Evolutionary conservation across 345 rosid species (phyloP).

Genomic region (Sonneratia caseolaris): DNA sequence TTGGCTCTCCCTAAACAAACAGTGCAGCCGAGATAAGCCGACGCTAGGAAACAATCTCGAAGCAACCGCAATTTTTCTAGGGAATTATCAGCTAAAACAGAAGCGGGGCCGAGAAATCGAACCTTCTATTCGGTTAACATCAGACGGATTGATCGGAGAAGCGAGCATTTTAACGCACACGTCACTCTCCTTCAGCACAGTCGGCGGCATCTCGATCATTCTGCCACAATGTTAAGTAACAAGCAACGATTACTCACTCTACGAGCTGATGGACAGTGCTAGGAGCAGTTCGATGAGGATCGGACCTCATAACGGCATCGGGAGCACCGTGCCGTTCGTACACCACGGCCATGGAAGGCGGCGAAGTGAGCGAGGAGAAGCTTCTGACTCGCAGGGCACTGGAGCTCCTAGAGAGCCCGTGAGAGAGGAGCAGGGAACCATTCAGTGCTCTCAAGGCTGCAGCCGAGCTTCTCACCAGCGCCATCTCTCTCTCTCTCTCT

Average conservation of each 20-base stretch:
- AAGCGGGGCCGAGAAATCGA: neutral
- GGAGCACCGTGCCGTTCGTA: slow-evolving; percentile 82
- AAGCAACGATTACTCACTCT: neutral
- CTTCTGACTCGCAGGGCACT: slow-evolving; percentile 17
- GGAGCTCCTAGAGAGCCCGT: slow-evolving; percentile 1
- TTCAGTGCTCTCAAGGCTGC: slow-evolving; percentile 1
- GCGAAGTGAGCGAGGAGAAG: slow-evolving; percentile 55
- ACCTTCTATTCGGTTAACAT: slow-evolving; percentile 87
- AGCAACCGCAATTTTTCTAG: neutral
- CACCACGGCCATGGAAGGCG: slow-evolving; percentile 69
- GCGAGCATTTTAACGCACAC: slow-evolving; percentile 88
- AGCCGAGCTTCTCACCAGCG: neutral
- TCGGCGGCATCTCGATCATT: slow-evolving; percentile 55
- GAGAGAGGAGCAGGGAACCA: neutral
- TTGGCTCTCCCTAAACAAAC: neutral
- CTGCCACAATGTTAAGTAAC: slow-evolving; percentile 19
- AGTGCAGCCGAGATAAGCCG: neutral
- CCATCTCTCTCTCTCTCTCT: slow-evolving; percentile 3
- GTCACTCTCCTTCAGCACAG: slow-evolving; percentile 60
- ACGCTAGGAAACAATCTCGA: neutral
- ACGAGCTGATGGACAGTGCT: neutral
- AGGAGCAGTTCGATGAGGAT: neutral
- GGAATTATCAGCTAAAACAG: neutral
- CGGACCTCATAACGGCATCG: slow-evolving; percentile 64
- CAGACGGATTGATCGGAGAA: slow-evolving; percentile 85